These are phyloP conservation scores for Ceriops tagal DNA, from an alignment of 345 rosid genomes.

Conservation along the genomic window DNA sequence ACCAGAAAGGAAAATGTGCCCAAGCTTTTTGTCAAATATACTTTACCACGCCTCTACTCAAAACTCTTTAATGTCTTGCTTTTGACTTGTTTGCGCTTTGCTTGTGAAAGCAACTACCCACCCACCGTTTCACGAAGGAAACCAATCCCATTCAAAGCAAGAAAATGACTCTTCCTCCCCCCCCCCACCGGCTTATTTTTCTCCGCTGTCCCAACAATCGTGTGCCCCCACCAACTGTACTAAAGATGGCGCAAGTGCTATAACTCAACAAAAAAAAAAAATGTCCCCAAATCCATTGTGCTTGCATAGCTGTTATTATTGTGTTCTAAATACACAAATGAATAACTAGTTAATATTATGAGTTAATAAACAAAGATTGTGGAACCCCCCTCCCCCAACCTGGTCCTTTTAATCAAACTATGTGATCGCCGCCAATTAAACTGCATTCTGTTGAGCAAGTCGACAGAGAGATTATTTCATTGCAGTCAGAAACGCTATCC, in stretches of 20 bases:
- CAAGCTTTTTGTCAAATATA: constrained; percentile 16
- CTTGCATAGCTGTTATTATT: constrained; percentile 28
- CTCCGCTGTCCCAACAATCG: neutral
- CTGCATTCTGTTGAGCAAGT: constrained; percentile 63
- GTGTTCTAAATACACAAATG: constrained; percentile 33
- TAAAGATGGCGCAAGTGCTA: neutral
- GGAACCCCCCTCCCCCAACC: neutral
- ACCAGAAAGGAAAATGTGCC: no score
- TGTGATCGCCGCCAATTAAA: constrained; percentile 30
- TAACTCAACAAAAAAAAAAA: constrained; percentile 5
- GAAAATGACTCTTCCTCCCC: constrained; percentile 16
- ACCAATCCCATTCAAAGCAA: constrained; percentile 11
- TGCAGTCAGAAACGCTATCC: constrained; percentile 86
- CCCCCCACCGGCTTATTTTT: constrained; percentile 3
- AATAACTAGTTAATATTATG: constrained; percentile 22
- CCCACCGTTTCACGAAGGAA: constrained; percentile 19
- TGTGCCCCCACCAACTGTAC: neutral
- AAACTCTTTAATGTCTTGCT: constrained; percentile 11
- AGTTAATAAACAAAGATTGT: constrained; percentile 6
- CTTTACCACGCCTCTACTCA: constrained; percentile 66
- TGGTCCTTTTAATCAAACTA: constrained; percentile 11
- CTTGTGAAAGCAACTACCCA: constrained; percentile 46
- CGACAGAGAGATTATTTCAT: constrained; percentile 51
- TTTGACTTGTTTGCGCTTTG: constrained; percentile 31
- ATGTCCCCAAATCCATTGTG: constrained; percentile 7